Conservation (phyloP, 2,329 filamentous ascomycete species). For the Aureobasidium leucospermi region DNA sequence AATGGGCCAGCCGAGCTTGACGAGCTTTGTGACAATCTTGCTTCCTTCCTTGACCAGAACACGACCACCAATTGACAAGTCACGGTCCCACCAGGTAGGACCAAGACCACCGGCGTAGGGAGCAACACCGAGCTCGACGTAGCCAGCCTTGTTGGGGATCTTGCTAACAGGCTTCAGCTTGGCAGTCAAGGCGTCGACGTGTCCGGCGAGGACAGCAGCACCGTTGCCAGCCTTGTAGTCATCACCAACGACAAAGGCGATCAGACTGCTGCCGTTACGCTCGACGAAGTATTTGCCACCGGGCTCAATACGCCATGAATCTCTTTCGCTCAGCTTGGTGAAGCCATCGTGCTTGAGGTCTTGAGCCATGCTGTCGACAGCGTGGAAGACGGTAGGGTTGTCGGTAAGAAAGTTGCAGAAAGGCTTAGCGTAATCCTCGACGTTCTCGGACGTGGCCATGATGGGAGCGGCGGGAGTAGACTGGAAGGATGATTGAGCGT, state of each 20-base stretch:
- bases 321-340: constrained; percentile 69
- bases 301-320: constrained; percentile 70
- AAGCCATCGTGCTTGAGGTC: constrained; percentile 69
- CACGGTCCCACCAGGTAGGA: constrained; percentile 93
- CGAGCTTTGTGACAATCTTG: constrained; percentile 73
- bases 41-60: constrained; percentile 76
- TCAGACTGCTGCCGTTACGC: constrained; percentile 77
- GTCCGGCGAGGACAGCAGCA: constrained; percentile 79
- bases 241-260: constrained; percentile 76
- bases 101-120: constrained; percentile 87
- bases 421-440: constrained; percentile 60
- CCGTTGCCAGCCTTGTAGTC: constrained; percentile 80
- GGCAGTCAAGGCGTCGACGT: constrained; percentile 87
- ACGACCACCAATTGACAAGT: constrained; percentile 81
- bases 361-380: constrained; percentile 68
- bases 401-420: constrained; percentile 81
- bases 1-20: constrained; percentile 92
- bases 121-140: constrained; percentile 80
- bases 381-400: constrained; percentile 91
- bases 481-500: constrained; percentile 5
- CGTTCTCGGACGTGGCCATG: constrained; percentile 8
- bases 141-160: constrained; percentile 77
- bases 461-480: neutral
- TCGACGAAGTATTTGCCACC: constrained; percentile 86
- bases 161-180: constrained; percentile 85